Conservation (phyloP, 2,329 filamentous ascomycete species). For the Penicillium sp. region DNA sequence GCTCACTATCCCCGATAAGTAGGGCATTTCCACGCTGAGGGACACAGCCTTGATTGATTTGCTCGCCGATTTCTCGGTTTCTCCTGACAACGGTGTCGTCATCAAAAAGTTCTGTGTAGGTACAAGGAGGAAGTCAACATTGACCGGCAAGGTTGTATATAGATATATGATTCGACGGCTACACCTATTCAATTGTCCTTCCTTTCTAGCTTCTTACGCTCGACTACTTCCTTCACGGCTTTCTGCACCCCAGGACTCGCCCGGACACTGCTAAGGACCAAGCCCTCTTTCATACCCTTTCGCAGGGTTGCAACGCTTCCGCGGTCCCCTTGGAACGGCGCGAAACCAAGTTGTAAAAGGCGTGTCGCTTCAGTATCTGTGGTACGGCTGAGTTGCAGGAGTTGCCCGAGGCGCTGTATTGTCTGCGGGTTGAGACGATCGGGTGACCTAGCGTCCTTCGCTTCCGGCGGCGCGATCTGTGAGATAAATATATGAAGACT, state of each 20-base stretch:
- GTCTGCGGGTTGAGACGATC: constrained; percentile 51
- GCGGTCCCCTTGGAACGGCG: constrained; percentile 77
- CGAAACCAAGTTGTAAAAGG: constrained; percentile 77
- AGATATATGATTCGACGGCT: neutral
- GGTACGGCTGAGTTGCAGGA: constrained; percentile 64
- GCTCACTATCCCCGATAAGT: neutral
- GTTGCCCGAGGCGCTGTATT: constrained; percentile 68
- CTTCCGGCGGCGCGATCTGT: constrained; percentile 74
- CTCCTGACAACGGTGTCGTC: neutral
- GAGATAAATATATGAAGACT: constrained; percentile 83
- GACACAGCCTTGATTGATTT: neutral
- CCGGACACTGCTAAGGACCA: constrained; percentile 83
- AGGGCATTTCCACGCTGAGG: neutral
- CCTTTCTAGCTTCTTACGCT: constrained; percentile 57
- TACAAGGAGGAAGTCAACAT: constrained; percentile 1
- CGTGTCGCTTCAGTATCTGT: constrained; percentile 72
- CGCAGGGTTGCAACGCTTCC: constrained; percentile 67
- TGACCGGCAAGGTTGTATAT: constrained; percentile 1
- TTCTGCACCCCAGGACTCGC: constrained; percentile 81
- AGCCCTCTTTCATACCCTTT: constrained; percentile 78
- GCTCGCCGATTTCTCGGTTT: constrained; percentile 8
- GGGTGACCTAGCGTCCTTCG: constrained; percentile 38
- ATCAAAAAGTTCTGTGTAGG: neutral
- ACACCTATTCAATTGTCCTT: constrained; percentile 25
- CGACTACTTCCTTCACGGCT: constrained; percentile 72